Evolutionary conservation across 139 green algal species (phyloP).

Genomic region (Zygnema circumcarinatum): DNA sequence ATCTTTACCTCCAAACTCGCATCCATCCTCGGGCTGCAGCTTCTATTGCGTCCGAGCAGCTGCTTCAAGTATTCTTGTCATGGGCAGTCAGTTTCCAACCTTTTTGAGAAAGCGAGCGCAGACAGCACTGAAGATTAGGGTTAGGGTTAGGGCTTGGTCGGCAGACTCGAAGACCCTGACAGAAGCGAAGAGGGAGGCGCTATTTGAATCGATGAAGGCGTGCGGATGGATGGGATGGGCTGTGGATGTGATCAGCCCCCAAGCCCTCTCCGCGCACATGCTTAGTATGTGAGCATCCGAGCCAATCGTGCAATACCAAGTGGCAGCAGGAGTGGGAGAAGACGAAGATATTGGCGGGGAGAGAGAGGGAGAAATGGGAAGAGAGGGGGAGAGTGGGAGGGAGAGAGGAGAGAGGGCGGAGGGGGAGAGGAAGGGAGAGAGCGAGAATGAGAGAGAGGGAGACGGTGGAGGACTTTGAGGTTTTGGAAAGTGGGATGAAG

Average conservation of each 20-base stretch:
- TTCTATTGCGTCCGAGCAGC: not conserved
- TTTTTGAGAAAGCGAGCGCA: not conserved
- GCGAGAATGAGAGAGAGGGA: slow-evolving; percentile 2
- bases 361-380: not conserved
- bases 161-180: slow-evolving; percentile 85
- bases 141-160: too few species aligned
- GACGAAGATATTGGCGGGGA: not conserved
- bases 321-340: not conserved
- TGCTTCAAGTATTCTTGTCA: not conserved
- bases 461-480: not conserved
- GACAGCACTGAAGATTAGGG: too few species aligned
- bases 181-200: slow-evolving; percentile 69
- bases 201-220: slow-evolving; percentile 73
- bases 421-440: slow-evolving; percentile 14
- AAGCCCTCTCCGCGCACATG: slow-evolving; percentile 78
- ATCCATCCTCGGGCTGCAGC: not conserved
- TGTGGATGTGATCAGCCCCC: slow-evolving; percentile 74
- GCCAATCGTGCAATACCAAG: slow-evolving; percentile 38
- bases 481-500: not conserved
- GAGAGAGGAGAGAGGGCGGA: slow-evolving; percentile 10
- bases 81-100: not conserved
- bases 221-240: slow-evolving; percentile 70
- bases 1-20: not conserved
- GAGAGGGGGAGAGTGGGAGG: not conserved
- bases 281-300: too few species aligned